These are phyloP conservation scores for Diplosphaera chodatii DNA, from an alignment of 139 green algal species.

Conservation along the genomic window DNA sequence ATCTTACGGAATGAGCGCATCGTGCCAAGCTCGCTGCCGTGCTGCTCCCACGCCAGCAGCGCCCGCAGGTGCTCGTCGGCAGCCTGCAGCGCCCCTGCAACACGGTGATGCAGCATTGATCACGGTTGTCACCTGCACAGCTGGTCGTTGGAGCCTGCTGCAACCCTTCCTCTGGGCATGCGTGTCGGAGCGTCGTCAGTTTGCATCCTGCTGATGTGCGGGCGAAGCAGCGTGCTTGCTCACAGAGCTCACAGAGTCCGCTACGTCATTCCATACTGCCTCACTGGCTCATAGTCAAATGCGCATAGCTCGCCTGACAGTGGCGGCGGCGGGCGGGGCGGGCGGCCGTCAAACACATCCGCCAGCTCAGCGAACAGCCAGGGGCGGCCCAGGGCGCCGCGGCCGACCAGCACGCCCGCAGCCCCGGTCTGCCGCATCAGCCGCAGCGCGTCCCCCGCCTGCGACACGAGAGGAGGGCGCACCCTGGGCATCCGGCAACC, in stretches of 20 bases:
- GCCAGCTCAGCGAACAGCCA: slow-evolving; percentile 30
- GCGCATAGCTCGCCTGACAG: slow-evolving; percentile 17
- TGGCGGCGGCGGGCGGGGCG: slow-evolving; percentile 2
- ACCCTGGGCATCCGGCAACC: no score
- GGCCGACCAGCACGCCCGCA: slow-evolving; percentile 38
- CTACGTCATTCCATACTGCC: no score
- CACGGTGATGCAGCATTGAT: no score
- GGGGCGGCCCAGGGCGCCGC: slow-evolving; percentile 30
- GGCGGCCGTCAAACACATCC: slow-evolving; percentile 5
- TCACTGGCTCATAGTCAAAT: no score
- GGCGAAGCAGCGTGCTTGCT: no score
- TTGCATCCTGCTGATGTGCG: no score
- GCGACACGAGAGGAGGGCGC: no score
- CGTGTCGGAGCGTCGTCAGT: no score
- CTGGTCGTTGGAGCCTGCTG: no score
- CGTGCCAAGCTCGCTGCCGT: slow-evolving; percentile 6
- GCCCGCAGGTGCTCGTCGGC: neutral
- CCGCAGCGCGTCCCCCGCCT: slow-evolving; percentile 13
- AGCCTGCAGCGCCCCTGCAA: neutral
- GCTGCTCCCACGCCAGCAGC: neutral
- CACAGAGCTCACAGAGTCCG: no score
- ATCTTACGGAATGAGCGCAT: slow-evolving; percentile 35
- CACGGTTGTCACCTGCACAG: no score
- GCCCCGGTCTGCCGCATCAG: slow-evolving; percentile 1
- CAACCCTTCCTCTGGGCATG: no score